Percentiles rank a stretch among this genome's conserved stretches.
These are phyloP conservation scores for Sclerotinia minor DNA, from an alignment of 2,329 filamentous ascomycete genomes.

Conservation along the genomic window DNA sequence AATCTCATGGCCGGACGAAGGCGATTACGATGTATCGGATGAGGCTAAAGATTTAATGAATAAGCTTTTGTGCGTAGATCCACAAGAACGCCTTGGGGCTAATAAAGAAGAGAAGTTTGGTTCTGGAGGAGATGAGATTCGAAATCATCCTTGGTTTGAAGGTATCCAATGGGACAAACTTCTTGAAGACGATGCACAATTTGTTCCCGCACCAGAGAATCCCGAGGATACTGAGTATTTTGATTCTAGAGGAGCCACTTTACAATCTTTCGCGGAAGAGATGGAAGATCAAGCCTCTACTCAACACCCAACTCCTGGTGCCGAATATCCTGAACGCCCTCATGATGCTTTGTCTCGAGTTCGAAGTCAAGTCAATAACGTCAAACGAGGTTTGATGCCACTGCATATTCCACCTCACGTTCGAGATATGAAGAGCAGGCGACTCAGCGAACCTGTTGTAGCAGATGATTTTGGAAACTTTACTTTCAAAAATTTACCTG, in stretches of 20 bases:
- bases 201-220: constrained; percentile 88
- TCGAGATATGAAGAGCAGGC: constrained; percentile 80
- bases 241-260: constrained; percentile 83
- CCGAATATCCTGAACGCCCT: constrained; percentile 83
- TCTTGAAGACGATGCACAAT: constrained; percentile 93
- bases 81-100: constrained; percentile 76
- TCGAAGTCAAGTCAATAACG: constrained; percentile 79
- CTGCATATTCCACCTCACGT: constrained; percentile 96
- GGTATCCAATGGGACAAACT: constrained; percentile 87
- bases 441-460: constrained; percentile 85
- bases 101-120: constrained; percentile 81
- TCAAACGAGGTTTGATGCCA: constrained; percentile 91
- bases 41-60: constrained; percentile 96
- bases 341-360: constrained; percentile 93
- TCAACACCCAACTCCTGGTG: constrained; percentile 64
- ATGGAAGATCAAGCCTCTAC: constrained; percentile 86
- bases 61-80: constrained; percentile 81
- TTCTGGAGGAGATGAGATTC: constrained; percentile 88
- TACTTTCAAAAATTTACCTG: constrained; percentile 94
- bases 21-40: constrained; percentile 74
- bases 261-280: constrained; percentile 91
- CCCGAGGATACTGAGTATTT: constrained; percentile 99
- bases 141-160: constrained; percentile 83
- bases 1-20: constrained; percentile 89
- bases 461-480: constrained; percentile 96